These are phyloP conservation scores for Aspergillus fischeri DNA, from an alignment of 2,329 filamentous ascomycete genomes.

Conservation along the genomic window DNA sequence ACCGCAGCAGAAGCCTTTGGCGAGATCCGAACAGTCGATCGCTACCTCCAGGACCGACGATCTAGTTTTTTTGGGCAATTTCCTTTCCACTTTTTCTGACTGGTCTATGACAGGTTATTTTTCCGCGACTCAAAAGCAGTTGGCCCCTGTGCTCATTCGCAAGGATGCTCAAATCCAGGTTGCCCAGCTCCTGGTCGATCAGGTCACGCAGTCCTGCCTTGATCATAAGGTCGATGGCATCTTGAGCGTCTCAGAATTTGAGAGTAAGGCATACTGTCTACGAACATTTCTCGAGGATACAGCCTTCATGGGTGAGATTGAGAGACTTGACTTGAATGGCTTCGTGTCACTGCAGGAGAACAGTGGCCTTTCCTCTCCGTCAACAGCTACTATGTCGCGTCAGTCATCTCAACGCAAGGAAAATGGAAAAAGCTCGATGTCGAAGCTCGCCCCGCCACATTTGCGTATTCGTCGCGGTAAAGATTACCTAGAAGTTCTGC, in stretches of 20 bases:
- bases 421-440: conserved; percentile 31
- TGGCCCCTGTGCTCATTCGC: conserved; percentile 29
- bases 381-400: conserved; percentile 11
- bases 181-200: conserved; percentile 40
- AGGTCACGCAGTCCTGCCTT: conserved; percentile 44
- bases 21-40: conserved; percentile 17
- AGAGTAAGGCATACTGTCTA: conserved; percentile 21
- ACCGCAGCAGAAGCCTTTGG: conserved; percentile 25
- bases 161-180: conserved; percentile 36
- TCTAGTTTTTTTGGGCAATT: conserved; percentile 34
- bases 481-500: conserved; percentile 51
- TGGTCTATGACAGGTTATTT: conserved; percentile 40
- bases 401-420: conserved; percentile 25
- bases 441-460: conserved; percentile 48
- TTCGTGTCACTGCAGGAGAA: conserved; percentile 33
- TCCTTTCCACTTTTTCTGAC: conserved; percentile 37
- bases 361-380: conserved; percentile 9
- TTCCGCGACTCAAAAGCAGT: conserved; percentile 28
- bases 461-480: conserved; percentile 53
- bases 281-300: conserved; percentile 26
- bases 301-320: conserved; percentile 25
- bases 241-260: conserved; percentile 25
- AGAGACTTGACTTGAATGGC: conserved; percentile 33
- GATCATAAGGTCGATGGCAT: conserved; percentile 29
- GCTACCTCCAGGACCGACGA: conserved; percentile 24